phyloP scores from a whole-genome alignment of 352 stramenopile species.

The Globisporangium parvum region DNA sequence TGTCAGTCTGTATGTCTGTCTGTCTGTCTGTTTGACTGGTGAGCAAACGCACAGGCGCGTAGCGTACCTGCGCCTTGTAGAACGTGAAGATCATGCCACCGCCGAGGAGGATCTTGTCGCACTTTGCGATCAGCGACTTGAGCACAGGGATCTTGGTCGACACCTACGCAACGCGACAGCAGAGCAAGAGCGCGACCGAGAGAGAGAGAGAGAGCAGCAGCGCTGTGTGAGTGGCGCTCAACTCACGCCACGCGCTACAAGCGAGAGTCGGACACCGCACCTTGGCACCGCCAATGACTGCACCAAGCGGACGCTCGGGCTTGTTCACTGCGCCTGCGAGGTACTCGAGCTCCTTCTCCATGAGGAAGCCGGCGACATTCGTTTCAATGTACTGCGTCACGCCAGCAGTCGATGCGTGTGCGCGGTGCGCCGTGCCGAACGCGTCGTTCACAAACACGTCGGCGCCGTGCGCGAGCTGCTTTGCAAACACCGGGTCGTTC shows the following conservation, averaged over 20 bases:
- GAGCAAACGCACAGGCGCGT: neutral
- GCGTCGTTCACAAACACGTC: constrained; percentile 98
- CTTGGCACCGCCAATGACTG: constrained; percentile 96
- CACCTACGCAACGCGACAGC: constrained; percentile 18
- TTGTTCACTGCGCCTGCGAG: constrained; percentile 85
- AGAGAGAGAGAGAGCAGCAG: neutral
- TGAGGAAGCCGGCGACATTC: constrained; percentile 93
- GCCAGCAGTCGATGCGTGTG: constrained; percentile 96
- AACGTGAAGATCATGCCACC: constrained; percentile 98
- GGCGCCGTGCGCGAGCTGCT: constrained; percentile 90
- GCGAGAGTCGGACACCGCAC: constrained; percentile 23
- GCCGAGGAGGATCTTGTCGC: constrained; percentile 95
- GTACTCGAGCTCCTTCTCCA: constrained; percentile 98
- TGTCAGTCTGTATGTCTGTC: neutral
- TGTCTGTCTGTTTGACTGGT: too few species aligned
- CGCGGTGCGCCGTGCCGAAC: constrained; percentile 97
- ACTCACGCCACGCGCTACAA: neutral
- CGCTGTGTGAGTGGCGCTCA: too few species aligned
- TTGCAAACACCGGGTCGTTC: constrained; percentile 93
- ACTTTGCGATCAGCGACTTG: constrained; percentile 93
- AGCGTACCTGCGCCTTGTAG: constrained; percentile 87
- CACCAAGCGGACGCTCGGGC: constrained; percentile 90
- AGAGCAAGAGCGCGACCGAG: neutral
- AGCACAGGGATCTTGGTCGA: constrained; percentile 96
- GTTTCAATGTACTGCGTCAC: constrained; percentile 94